A percentile compares a stretch with the other conserved stretches of the same genome.
Evolutionary conservation across 345 rosid genomes (phyloP).

Genomic region (Aquilaria yunnanensis): DNA sequence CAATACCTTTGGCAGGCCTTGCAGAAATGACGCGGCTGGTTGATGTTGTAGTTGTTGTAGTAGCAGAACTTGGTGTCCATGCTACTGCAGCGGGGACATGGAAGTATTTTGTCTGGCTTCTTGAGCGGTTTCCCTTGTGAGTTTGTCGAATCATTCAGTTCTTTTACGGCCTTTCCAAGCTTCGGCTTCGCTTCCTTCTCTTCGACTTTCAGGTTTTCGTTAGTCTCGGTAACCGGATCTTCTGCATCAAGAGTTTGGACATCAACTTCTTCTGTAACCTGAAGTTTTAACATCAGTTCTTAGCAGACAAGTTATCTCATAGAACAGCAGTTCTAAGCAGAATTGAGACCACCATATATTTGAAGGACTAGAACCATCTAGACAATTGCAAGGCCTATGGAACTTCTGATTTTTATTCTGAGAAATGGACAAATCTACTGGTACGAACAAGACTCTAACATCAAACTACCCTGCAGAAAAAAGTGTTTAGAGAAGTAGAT

Average conservation of each 20-base stretch:
- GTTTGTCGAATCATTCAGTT: slow-evolving; percentile 25
- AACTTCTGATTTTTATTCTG: no score
- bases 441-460: no score
- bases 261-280: slow-evolving; percentile 25
- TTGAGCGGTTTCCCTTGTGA: slow-evolving; percentile 54
- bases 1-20: slow-evolving; percentile 93
- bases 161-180: slow-evolving; percentile 32
- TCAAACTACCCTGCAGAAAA: no score
- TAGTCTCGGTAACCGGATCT: slow-evolving; percentile 21
- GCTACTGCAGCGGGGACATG: slow-evolving; percentile 87
- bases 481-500: no score
- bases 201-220: slow-evolving; percentile 31
- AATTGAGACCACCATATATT: no score
- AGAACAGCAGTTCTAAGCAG: neutral
- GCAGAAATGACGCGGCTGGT: slow-evolving; percentile 95
- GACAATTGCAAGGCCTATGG: no score
- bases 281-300: slow-evolving; percentile 17
- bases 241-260: slow-evolving; percentile 8
- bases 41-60: slow-evolving; percentile 86
- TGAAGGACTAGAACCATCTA: no score
- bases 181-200: slow-evolving; percentile 43
- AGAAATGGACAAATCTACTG: no score
- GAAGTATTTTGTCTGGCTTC: slow-evolving; percentile 89
- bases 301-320: slow-evolving; percentile 3
- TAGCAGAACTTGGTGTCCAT: slow-evolving; percentile 92